phyloP scores from a whole-genome alignment of 208 protist genomes.

The Acanthamoeba lenticulata region DNA sequence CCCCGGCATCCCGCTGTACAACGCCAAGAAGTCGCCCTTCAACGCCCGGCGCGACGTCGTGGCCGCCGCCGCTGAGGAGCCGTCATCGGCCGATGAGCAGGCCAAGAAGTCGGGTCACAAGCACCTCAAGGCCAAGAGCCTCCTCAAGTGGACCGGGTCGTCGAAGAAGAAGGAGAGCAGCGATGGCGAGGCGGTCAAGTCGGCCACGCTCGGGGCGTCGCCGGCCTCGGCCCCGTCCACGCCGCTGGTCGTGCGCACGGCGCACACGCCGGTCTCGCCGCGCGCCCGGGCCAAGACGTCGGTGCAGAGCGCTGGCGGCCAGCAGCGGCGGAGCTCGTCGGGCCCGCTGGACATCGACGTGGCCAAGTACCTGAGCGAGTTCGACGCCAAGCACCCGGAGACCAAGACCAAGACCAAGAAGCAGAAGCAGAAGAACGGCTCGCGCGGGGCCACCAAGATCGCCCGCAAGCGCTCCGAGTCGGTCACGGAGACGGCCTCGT shows the following conservation, averaged over 20 bases:
- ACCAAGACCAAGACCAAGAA: not conserved
- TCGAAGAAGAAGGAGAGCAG: not conserved
- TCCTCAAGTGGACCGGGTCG: slow-evolving; percentile 26
- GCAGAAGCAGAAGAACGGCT: not conserved
- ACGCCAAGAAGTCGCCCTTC: slow-evolving; percentile 24
- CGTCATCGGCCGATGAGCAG: not conserved
- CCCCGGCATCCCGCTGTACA: slow-evolving; percentile 28
- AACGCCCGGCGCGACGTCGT: not conserved
- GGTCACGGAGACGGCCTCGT: not conserved
- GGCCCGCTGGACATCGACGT: not conserved
- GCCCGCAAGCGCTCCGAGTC: not conserved
- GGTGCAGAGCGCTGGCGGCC: not conserved
- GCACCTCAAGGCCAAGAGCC: slow-evolving; percentile 36
- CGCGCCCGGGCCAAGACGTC: not conserved
- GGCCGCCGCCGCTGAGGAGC: not conserved
- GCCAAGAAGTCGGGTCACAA: not conserved
- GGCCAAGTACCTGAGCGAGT: not conserved
- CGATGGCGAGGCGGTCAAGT: not conserved
- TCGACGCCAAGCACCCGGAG: not conserved
- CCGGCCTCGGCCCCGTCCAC: not conserved
- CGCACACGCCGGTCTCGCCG: not conserved
- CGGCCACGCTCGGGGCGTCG: not conserved
- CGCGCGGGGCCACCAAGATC: not conserved
- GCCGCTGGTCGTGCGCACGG: not conserved
- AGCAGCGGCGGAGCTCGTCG: not conserved